Conservation (phyloP, 2,329 filamentous ascomycete species). For the Alternaria hordeiaustralica region DNA sequence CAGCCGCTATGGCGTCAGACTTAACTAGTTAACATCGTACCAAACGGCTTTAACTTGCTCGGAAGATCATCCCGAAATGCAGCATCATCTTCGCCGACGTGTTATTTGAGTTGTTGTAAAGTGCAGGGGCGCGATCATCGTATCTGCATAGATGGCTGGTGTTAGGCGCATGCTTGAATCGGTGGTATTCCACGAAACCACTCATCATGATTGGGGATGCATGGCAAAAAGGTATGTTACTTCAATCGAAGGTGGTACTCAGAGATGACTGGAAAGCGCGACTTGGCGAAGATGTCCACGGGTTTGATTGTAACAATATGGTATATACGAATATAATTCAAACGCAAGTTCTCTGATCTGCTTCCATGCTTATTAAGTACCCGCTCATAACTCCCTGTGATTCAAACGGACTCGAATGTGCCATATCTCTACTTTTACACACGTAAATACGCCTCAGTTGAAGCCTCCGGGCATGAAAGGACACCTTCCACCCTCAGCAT, state of each 20-base stretch:
- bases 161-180: not conserved
- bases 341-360: not conserved
- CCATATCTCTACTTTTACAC: not conserved
- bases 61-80: not conserved
- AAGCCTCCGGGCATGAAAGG: constrained; percentile 14
- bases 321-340: not conserved
- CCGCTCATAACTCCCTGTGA: not conserved
- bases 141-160: not conserved
- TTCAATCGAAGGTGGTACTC: not conserved
- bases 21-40: not conserved
- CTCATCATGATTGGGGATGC: not conserved
- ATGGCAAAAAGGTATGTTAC: not conserved
- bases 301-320: not conserved
- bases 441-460: not conserved
- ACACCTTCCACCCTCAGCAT: constrained; percentile 9
- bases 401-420: not conserved
- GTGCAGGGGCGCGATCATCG: not conserved
- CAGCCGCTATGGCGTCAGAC: not conserved
- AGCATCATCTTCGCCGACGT: not conserved
- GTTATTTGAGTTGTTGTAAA: not conserved
- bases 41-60: not conserved
- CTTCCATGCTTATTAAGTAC: not conserved
- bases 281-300: not conserved
- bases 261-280: not conserved
- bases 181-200: not conserved